Evolutionary conservation across 1,284 basidiomycete genomes (phyloP).

Genomic region (Albatrellus sp.): DNA sequence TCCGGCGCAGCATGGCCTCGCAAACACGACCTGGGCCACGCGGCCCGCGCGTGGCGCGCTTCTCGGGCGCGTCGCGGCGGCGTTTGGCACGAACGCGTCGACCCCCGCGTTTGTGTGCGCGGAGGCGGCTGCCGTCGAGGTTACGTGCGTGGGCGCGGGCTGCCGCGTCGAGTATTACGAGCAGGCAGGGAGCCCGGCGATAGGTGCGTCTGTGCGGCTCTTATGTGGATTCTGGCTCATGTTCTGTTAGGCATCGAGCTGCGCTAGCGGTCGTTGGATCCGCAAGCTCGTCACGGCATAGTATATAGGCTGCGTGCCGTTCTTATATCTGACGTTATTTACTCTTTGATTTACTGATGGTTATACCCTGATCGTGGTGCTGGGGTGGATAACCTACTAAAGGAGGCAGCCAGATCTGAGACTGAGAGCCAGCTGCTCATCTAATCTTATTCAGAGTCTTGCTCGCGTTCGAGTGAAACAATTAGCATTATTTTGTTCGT

Average conservation of each 20-base stretch:
- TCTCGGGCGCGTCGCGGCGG: background rate
- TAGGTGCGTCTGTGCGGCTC: background rate
- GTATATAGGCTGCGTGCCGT: no score
- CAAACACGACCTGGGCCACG: background rate
- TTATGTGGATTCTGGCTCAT: no score
- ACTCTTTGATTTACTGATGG: no score
- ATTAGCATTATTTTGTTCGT: no score
- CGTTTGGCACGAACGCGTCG: background rate
- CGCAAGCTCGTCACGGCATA: background rate
- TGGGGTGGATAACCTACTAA: no score
- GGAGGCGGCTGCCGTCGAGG: background rate
- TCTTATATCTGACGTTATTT: no score
- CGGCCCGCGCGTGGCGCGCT: background rate
- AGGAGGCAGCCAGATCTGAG: no score
- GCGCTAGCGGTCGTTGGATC: background rate
- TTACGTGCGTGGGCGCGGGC: background rate
- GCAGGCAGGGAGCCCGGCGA: background rate
- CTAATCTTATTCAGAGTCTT: no score
- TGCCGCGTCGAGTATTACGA: constrained; percentile 3
- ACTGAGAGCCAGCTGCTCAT: no score
- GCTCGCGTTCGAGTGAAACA: no score
- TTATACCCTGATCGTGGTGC: no score
- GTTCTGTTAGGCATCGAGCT: no score
- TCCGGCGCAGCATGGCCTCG: background rate
- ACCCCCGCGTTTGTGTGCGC: background rate